Evolutionary conservation across 2,329 filamentous ascomycete genomes (phyloP).

Genomic region (Xylaria arbuscula): DNA sequence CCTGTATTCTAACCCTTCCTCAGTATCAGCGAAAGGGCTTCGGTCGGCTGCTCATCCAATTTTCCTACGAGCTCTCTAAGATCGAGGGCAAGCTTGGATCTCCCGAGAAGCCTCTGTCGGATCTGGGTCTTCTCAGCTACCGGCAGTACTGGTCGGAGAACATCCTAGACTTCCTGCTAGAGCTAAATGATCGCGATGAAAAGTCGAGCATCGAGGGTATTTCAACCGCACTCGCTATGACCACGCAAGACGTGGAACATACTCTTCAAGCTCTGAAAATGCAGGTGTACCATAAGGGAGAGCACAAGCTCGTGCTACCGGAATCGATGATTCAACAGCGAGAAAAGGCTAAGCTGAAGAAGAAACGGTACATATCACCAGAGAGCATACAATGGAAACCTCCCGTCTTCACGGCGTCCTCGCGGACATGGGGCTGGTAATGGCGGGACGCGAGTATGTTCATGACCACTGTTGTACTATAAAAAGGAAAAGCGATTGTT

Average conservation of each 20-base stretch:
- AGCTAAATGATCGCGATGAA: slow-evolving; percentile 73
- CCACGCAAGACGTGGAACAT: slow-evolving; percentile 95
- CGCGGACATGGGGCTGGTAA: slow-evolving; percentile 95
- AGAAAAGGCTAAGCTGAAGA: slow-evolving; percentile 83
- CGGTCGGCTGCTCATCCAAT: slow-evolving; percentile 92
- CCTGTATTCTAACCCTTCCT: slow-evolving; percentile 95
- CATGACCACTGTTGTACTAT: slow-evolving; percentile 21
- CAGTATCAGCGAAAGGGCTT: slow-evolving; percentile 97
- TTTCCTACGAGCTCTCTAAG: slow-evolving; percentile 96
- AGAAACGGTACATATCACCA: slow-evolving; percentile 80
- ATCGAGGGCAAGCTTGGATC: slow-evolving; percentile 95
- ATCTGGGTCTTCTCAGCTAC: slow-evolving; percentile 92
- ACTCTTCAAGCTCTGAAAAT: slow-evolving; percentile 94
- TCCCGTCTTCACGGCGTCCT: slow-evolving; percentile 90
- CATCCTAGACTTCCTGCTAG: slow-evolving; percentile 86
- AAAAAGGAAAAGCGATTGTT: slow-evolving; percentile 16
- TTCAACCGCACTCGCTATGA: slow-evolving; percentile 86
- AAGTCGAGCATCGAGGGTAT: slow-evolving; percentile 88
- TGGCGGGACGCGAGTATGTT: background rate
- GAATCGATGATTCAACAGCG: slow-evolving; percentile 82
- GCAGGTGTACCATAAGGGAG: slow-evolving; percentile 94
- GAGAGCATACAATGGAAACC: slow-evolving; percentile 92
- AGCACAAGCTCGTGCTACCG: slow-evolving; percentile 94
- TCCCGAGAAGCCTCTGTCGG: slow-evolving; percentile 94
- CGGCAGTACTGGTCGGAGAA: slow-evolving; percentile 98